Evolutionary conservation across 352 stramenopile genomes (phyloP).

Genomic region (Globisporangium cystogenes): DNA sequence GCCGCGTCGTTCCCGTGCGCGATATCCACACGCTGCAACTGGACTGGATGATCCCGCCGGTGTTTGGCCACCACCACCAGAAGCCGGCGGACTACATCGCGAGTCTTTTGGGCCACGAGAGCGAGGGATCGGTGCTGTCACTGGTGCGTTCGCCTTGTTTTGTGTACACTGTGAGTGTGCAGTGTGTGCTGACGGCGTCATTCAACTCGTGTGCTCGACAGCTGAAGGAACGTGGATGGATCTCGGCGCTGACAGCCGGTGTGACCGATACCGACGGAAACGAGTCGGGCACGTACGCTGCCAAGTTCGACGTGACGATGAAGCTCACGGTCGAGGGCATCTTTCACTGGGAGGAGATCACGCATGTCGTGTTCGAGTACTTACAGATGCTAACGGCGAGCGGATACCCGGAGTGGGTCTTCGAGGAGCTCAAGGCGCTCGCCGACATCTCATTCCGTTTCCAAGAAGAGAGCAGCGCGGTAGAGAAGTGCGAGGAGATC

Average conservation of each 20-base stretch:
- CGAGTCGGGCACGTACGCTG: conserved; percentile 56
- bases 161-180: neutral
- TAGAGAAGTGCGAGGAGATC: conserved; percentile 65
- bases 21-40: conserved; percentile 76
- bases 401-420: conserved; percentile 59
- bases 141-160: conserved; percentile 28
- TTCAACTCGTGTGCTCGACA: conserved; percentile 13
- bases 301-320: conserved; percentile 71
- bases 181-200: neutral
- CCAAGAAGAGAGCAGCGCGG: conserved; percentile 61
- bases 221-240: conserved; percentile 76
- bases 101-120: conserved; percentile 78
- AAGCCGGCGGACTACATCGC: conserved; percentile 80
- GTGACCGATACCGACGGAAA: conserved; percentile 71
- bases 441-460: conserved; percentile 73
- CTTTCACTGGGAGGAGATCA: conserved; percentile 53
- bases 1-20: conserved; percentile 65
- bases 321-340: conserved; percentile 64
- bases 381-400: conserved; percentile 46
- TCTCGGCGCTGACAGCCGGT: conserved; percentile 65
- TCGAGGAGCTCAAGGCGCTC: conserved; percentile 63
- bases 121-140: conserved; percentile 75
- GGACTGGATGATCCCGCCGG: conserved; percentile 71
- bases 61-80: conserved; percentile 62
- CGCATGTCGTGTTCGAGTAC: conserved; percentile 63